A percentile compares a stretch with the other conserved stretches of the same genome.
Evolutionary conservation across 2,329 filamentous ascomycete genomes (phyloP).

Genomic region (Fusarium ambrosium): DNA sequence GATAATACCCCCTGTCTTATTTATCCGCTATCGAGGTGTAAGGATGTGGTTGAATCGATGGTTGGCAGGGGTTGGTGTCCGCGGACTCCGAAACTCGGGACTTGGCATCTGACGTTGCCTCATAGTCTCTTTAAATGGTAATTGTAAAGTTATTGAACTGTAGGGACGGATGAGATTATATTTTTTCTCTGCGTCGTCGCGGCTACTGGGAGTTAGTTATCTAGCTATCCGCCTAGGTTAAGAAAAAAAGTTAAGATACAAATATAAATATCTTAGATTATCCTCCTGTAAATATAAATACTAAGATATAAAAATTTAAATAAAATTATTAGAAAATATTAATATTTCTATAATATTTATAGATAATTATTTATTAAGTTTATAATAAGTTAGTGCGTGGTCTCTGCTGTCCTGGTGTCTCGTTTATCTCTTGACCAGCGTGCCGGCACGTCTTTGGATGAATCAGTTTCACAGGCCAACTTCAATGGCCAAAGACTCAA

Average conservation of each 20-base stretch:
- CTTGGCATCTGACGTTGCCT: background rate
- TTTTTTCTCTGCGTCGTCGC: background rate
- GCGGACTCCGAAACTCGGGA: background rate
- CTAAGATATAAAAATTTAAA: too few relatives aligned
- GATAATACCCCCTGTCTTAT: background rate
- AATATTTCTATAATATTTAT: too few relatives aligned
- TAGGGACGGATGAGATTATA: background rate
- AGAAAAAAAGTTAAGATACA: too few relatives aligned
- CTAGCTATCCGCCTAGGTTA: background rate
- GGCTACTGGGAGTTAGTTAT: background rate
- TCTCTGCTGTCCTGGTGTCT: too few relatives aligned
- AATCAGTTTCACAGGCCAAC: background rate
- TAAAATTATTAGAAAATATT: too few relatives aligned
- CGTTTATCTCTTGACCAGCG: too few relatives aligned
- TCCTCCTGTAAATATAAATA: too few relatives aligned
- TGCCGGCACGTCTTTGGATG: background rate
- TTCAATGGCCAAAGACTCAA: background rate
- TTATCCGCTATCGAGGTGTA: background rate
- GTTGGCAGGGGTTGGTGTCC: background rate
- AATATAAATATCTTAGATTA: too few relatives aligned
- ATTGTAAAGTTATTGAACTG: background rate
- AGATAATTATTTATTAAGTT: too few relatives aligned
- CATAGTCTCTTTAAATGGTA: background rate
- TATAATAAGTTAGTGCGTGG: too few relatives aligned
- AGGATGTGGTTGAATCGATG: background rate